Base-by-base conservation (phyloP, 1,284 basidiomycete species). In the Ustilago shanxiensis region DNA sequence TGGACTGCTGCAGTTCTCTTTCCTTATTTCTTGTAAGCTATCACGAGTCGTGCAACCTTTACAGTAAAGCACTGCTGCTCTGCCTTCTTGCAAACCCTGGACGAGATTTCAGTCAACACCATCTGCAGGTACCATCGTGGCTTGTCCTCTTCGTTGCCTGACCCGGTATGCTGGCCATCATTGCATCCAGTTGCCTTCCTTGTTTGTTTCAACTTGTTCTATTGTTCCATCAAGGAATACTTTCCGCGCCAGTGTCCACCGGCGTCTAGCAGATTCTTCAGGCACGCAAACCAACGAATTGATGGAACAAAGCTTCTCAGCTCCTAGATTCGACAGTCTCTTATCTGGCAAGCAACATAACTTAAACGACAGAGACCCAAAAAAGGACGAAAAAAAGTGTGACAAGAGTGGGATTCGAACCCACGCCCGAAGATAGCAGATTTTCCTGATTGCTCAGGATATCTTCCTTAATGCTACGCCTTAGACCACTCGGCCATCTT, bases 321-420 rank as follows among this genome's bases (percentile, higher is more conserved):
- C 39, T 5, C 39, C n/a, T n/a, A n/a, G n/a, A n/a, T 5, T 49
- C 47, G 47, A 28, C n/a, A 49, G 31, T 33, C 11, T 5, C 11
- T 49, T 22, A 41, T 41, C 39, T 14, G n/a, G 7, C 5, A 53
- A 53, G 18, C 20, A 37, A 26, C 28, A 37, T 13, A 29, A 10
- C 50, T 20, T 9, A 52, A 18, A 29, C 18, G 33, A 41, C 14
- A 51, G 28, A 49, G 16, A 3, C 7, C 8, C 9, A 9, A 28
- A 18, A 20, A 55, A 56, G 56, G 14, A 49, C 1, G 1, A 55
- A 29, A 29, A 37, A 45, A 58, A 24, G 13, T 1, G 57, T 81
- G 80, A 83, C 78, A 79, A 83, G 74, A 79, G 82, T 81, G 82
- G 80, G 79, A 83, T 81, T 82, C 81, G 77, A 82, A 83, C 80